These are phyloP conservation scores for Fusarium albidum DNA, from an alignment of 2,329 filamentous ascomycete species.

Conservation along the genomic window DNA sequence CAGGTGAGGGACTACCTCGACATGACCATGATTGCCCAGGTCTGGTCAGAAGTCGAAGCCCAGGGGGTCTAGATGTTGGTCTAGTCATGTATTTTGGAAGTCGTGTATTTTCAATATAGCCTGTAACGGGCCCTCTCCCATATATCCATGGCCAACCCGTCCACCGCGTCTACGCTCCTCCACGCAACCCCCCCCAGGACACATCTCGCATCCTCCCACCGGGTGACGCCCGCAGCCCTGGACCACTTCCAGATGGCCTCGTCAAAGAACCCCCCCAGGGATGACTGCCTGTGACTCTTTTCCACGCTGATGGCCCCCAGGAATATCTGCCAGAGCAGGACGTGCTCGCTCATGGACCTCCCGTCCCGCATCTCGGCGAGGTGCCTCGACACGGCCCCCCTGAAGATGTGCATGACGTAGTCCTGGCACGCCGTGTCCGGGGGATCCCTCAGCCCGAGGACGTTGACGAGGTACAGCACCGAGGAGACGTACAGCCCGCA, in stretches of 20 bases:
- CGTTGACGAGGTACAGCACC: background rate
- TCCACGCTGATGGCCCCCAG: background rate
- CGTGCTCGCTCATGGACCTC: background rate
- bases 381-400: background rate
- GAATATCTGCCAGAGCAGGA: slow-evolving; percentile 2
- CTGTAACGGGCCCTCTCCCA: background rate
- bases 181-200: background rate
- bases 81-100: too few relatives aligned
- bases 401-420: slow-evolving; percentile 2
- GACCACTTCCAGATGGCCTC: background rate
- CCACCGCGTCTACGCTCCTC: background rate
- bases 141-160: background rate
- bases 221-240: background rate
- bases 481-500: background rate
- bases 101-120: too few relatives aligned
- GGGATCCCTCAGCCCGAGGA: background rate
- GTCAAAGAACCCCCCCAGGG: background rate
- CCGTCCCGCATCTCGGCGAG: background rate
- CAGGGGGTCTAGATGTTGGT: too few relatives aligned
- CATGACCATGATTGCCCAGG: too few relatives aligned
- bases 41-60: too few relatives aligned
- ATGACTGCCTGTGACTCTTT: background rate
- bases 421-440: background rate
- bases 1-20: too few relatives aligned
- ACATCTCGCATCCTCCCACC: background rate